phyloP scores from a whole-genome alignment of 805 yeast genomes.

The Spathaspora boniae region DNA sequence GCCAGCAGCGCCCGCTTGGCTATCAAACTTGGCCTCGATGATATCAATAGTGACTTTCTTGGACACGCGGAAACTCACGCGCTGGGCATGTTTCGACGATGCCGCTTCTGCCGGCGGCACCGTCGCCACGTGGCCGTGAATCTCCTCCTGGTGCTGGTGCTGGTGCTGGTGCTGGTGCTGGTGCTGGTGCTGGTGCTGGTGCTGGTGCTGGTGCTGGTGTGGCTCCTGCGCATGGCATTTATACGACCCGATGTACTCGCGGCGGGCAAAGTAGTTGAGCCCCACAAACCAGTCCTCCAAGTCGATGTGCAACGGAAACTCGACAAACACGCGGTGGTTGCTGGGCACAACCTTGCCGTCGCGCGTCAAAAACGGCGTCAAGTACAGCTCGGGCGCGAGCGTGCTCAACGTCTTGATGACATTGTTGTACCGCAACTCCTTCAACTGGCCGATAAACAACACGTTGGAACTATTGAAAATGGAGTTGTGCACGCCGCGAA shows the following conservation, averaged over 20 bases:
- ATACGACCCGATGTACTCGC: constrained; percentile 47
- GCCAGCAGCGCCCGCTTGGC: constrained; percentile 6
- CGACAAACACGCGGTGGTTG: constrained; percentile 46
- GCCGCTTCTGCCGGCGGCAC: background rate
- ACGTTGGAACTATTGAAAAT: constrained; percentile 57
- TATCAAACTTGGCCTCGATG: constrained; percentile 59
- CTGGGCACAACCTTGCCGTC: constrained; percentile 33
- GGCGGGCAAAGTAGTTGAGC: constrained; percentile 56
- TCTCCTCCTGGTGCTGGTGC: too few relatives aligned
- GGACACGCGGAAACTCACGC: constrained; percentile 48
- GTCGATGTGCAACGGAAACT: constrained; percentile 65
- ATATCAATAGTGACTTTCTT: constrained; percentile 55
- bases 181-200: background rate
- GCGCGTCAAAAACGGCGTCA: constrained; percentile 25
- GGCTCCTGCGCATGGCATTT: constrained; percentile 7
- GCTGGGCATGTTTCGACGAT: constrained; percentile 14
- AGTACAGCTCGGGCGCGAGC: constrained; percentile 17
- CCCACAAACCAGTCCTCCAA: constrained; percentile 78
- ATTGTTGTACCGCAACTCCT: constrained; percentile 47
- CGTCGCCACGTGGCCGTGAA: too few relatives aligned
- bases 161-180: constrained; percentile 4
- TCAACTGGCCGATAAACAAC: constrained; percentile 54
- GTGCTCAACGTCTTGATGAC: constrained; percentile 28
- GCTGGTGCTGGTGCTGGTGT: background rate
- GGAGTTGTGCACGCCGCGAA: constrained; percentile 61